These are phyloP conservation scores for Arxiozyma telluris DNA, from an alignment of 1,139 yeast species.

Conservation along the genomic window DNA sequence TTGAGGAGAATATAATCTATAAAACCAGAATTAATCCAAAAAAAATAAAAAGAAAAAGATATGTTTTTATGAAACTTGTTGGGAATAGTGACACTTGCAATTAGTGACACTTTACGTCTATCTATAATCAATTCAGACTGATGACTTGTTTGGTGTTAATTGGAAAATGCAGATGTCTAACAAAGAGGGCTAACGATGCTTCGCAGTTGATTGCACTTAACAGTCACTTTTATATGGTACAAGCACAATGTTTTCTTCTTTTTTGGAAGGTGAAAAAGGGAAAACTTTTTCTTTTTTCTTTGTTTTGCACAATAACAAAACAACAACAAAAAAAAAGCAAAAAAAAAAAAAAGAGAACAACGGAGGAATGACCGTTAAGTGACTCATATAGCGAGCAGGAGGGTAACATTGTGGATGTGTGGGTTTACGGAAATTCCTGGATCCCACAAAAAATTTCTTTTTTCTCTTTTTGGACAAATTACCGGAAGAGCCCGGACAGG, in stretches of 20 bases:
- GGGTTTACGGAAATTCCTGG: background rate
- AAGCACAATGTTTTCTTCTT: background rate
- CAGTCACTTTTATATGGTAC: conserved; percentile 3
- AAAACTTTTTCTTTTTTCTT: too few species aligned
- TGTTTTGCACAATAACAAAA: too few species aligned
- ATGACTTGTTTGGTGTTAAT: background rate
- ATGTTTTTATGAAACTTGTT: background rate
- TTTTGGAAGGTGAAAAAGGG: background rate
- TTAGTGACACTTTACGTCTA: too few species aligned
- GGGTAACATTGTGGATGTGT: background rate
- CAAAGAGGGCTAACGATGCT: background rate
- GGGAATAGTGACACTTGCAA: background rate
- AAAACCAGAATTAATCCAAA: too few species aligned
- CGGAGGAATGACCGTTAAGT: conserved; percentile 12
- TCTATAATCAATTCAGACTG: background rate
- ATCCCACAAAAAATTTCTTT: background rate
- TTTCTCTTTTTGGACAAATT: too few species aligned
- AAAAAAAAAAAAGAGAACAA: background rate
- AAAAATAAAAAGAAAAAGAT: too few species aligned
- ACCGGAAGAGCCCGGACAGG: too few species aligned
- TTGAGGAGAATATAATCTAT: too few species aligned
- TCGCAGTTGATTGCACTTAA: conserved; percentile 19
- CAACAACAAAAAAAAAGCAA: too few species aligned
- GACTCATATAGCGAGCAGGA: conserved; percentile 14
- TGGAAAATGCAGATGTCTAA: background rate